Conservation (phyloP, 305 asterid species). For the Rubia balearica region DNA sequence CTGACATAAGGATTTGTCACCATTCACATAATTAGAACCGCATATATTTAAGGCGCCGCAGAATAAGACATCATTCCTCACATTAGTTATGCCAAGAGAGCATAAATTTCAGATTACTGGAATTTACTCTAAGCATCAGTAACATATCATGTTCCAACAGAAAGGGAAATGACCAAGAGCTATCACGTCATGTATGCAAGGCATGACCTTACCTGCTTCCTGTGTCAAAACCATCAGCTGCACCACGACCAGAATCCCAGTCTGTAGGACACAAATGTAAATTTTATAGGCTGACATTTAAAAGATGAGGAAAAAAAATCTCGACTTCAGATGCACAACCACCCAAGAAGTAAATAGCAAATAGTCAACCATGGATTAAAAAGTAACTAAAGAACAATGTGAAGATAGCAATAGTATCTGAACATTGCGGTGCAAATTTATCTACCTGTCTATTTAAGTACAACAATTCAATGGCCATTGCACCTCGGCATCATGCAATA, state of each 20-base stretch:
- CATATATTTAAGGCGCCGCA: neutral
- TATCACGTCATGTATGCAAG: neutral
- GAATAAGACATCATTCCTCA: neutral
- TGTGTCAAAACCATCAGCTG: constrained; percentile 42
- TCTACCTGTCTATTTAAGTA: neutral
- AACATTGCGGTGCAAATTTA: neutral
- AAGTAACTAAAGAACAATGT: neutral
- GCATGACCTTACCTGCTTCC: constrained; percentile 51
- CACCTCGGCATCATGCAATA: neutral
- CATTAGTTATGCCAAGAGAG: neutral
- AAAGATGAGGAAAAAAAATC: neutral
- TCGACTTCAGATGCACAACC: neutral
- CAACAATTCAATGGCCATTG: neutral
- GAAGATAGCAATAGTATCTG: neutral
- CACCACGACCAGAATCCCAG: constrained; percentile 83
- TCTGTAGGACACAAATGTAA: constrained; percentile 39
- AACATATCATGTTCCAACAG: neutral
- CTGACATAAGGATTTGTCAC: constrained; percentile 31
- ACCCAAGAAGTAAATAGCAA: neutral
- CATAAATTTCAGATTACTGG: neutral
- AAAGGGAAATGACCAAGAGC: neutral
- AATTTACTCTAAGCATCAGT: neutral
- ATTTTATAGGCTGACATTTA: neutral
- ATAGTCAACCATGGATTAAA: neutral
- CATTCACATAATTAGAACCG: constrained; percentile 4